A percentile compares a stretch with the other conserved stretches of the same genome.
Conservation (phyloP, 1,284 basidiomycete species). For the Golubevia pallescens region DNA sequence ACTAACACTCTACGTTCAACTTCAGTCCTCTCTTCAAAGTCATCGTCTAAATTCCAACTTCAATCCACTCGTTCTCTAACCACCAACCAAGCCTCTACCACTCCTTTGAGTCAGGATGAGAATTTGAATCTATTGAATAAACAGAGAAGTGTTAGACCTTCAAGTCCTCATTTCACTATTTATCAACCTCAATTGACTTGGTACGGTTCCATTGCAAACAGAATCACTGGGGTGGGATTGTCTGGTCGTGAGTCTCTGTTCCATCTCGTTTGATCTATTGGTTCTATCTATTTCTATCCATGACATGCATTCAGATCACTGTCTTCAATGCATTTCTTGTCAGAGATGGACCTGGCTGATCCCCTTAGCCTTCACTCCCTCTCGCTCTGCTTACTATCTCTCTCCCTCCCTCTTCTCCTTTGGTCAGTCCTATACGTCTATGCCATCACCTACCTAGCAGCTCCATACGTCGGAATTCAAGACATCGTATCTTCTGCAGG, state of each 20-base stretch:
- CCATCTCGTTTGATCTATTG: not conserved
- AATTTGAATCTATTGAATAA: slow-evolving; percentile 76
- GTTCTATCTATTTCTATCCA: too few relatives aligned
- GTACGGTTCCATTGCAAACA: slow-evolving; percentile 82
- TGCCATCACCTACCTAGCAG: slow-evolving; percentile 83
- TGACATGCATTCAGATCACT: too few relatives aligned
- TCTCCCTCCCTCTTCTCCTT: slow-evolving; percentile 1
- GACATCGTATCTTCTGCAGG: slow-evolving; percentile 75
- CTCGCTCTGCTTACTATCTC: not conserved
- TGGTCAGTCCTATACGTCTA: slow-evolving; percentile 78
- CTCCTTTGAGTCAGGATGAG: slow-evolving; percentile 68
- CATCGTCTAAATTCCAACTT: not conserved
- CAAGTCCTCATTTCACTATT: slow-evolving; percentile 90
- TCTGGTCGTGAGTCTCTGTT: slow-evolving; percentile 25
- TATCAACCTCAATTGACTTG: slow-evolving; percentile 94
- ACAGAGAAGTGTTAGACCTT: slow-evolving; percentile 83
- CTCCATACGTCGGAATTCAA: slow-evolving; percentile 72
- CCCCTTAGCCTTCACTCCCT: too few relatives aligned
- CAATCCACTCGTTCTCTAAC: not conserved
- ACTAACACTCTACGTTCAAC: too few relatives aligned
- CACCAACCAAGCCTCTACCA: slow-evolving; percentile 11
- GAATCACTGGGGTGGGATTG: slow-evolving; percentile 80
- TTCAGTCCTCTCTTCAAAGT: too few relatives aligned
- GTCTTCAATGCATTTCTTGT: too few relatives aligned
- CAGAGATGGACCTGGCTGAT: too few relatives aligned